Evolutionary conservation across 352 stramenopile genomes (phyloP), one percentile per base, ranked within the genome.

Genomic region (Phytophthora melonis): DNA sequence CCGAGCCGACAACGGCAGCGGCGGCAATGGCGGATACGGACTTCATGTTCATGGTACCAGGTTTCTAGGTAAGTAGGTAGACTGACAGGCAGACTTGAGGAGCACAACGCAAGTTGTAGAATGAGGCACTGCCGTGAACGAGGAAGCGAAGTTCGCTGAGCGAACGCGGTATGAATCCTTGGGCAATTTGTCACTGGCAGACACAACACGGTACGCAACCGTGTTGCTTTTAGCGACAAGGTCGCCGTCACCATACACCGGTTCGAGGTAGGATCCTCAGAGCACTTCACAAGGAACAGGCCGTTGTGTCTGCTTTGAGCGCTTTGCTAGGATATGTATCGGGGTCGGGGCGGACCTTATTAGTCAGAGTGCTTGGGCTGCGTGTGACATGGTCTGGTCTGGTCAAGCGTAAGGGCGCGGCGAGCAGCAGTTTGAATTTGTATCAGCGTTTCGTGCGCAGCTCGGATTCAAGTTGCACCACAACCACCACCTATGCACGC

Each of bases 31-130:
- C 58, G 58, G 71, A 39, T 58, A 72, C 5, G 18, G 66, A 67
- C 56, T 75, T 71, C 43, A 55, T 39, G 70, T 78, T 78, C 71
- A 78, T 78, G 47, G 39, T 74, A 63, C 56, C 56, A 52, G 34
- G 19, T 21, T 50, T 36, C n/a, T 34, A 36, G 56, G 56, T 63
- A 25, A 13, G 36, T 25, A 39, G n/a, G 56, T 60, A 47, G 56
- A 53, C 34, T 62, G 56, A 13, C 2, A 23, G 36, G 45, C 45
- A 53, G 45, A 23, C 45, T 18, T 53, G 34, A 19, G 34, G 19
- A 11, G 16, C 11, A 53, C 56, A 63, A 39, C 9, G 32, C n/a
- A 63, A 63, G 21, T 50, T 53, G 56, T 63, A 52, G 56, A 63
- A 23, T 63, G 56, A 45, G 39, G 39, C 39, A 18, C 10, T 18